A percentile compares a stretch with the other conserved stretches of the same genome.
Conservation (phyloP, 148 eudicot species). For the Camellia lanceoleosa region DNA sequence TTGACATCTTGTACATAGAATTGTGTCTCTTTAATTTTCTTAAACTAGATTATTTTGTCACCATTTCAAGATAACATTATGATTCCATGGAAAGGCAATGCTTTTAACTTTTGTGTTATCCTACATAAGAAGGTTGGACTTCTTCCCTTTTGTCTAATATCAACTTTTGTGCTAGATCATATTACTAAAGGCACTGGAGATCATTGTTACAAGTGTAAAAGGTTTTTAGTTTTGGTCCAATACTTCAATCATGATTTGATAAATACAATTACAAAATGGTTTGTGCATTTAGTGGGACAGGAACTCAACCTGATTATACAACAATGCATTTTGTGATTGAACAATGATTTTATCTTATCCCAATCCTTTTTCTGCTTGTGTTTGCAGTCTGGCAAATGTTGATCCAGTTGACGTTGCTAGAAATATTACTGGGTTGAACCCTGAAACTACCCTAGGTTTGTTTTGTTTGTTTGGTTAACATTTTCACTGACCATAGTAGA, state of each 20-base stretch:
- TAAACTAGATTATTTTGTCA: background rate
- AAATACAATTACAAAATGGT: background rate
- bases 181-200: no score
- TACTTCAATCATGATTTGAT: background rate
- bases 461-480: background rate
- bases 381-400: slow-evolving; percentile 85
- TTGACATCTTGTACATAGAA: background rate
- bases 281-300: background rate
- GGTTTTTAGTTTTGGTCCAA: background rate
- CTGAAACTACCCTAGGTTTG: slow-evolving; percentile 87
- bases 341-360: background rate
- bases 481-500: background rate
- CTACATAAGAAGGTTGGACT: no score
- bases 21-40: background rate
- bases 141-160: no score
- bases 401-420: slow-evolving; percentile 91
- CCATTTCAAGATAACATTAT: no score
- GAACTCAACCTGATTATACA: background rate
- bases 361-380: slow-evolving; percentile 8
- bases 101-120: background rate
- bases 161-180: no score
- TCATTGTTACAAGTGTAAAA: background rate
- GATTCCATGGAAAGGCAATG: no score
- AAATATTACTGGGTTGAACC: slow-evolving; percentile 75
- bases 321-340: background rate